Evolutionary conservation across 495 filamentous ascomycete species (phyloP).

Genomic region (Chaetomidium leptoderma): DNA sequence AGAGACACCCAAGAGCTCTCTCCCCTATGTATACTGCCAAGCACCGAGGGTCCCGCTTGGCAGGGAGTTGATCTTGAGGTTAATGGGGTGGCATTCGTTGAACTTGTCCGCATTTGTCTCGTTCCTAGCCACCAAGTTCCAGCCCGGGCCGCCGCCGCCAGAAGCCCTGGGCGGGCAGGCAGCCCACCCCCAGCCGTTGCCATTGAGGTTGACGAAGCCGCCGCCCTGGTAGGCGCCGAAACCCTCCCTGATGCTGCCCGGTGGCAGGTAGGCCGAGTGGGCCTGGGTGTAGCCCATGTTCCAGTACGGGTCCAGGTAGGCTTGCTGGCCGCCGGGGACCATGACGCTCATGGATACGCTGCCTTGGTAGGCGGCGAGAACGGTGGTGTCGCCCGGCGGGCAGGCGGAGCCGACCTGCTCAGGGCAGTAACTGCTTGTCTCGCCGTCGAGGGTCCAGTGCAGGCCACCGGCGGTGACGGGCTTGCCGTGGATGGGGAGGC

Average conservation of each 20-base stretch:
- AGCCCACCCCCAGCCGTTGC: constrained; percentile 35
- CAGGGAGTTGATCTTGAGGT: constrained; percentile 28
- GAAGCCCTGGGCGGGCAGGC: constrained; percentile 32
- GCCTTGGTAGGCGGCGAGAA: constrained; percentile 21
- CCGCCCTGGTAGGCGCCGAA: constrained; percentile 36
- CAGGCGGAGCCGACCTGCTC: constrained; percentile 25
- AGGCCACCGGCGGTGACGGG: constrained; percentile 35
- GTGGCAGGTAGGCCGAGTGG: constrained; percentile 55
- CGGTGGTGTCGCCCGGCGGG: constrained; percentile 30
- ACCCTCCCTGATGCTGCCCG: constrained; percentile 46
- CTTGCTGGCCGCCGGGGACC: constrained; percentile 63
- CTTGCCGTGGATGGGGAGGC: constrained; percentile 43
- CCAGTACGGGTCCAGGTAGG: constrained; percentile 56
- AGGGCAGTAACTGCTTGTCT: constrained; percentile 38
- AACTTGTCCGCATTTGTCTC: constrained; percentile 26
- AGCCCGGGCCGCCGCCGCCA: constrained; percentile 23
- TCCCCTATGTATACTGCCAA: constrained; percentile 35
- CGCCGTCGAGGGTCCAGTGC: constrained; percentile 42
- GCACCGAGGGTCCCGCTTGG: constrained; percentile 21
- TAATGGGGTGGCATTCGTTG: constrained; percentile 26
- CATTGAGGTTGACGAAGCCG: constrained; percentile 35
- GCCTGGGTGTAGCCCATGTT: constrained; percentile 56
- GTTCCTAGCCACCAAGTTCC: constrained; percentile 34
- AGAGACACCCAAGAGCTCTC: background rate
- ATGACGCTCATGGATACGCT: constrained; percentile 34